Evolutionary conservation across 2,329 filamentous ascomycete species (phyloP), one percentile per base, ranked within the genome.

Genomic region (Nothomitra cinnamomea): DNA sequence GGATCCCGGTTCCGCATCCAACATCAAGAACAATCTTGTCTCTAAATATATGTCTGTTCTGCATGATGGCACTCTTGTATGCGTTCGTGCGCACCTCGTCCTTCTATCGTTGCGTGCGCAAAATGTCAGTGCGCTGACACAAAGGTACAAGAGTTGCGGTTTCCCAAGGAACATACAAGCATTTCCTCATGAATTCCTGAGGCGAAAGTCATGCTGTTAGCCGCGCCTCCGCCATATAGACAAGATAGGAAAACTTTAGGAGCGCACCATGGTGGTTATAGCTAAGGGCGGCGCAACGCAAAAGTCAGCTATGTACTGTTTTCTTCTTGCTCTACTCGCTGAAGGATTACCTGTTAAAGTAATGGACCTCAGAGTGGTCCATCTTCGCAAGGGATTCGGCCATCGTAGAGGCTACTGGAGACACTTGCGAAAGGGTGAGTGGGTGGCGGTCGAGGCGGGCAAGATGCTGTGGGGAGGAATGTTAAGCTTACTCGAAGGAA

Each of bases 321-420:
- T 36, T 28, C 19, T 22, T 7, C n/a, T 21, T 41, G n/a, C 22
- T 15, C 6, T 12, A 56, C 63, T 59, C 53, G 55, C 50, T 21
- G 36, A 41, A 43, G 66, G 60, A 63, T 59, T 72, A 94, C 89
- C 88, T 95, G 74, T 95, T 96, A 75, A 96, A 96, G 76, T 96
- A 98, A 71, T 96, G 92, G 70, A 94, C 88, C 76, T 98, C 92
- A 59, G 89, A 92, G 73, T 95, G 89, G 67, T 86, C 84, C 78
- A 95, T 82, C 62, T 72, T 68, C 66, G 82, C 80, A 69, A 85
- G 76, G 51, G 57, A 58, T 52, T 63, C 62, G 49, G 59, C 56
- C 19, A 53, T 53, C 12, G 3, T 49, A 5, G 7, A n/a, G 32
- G 45, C 25, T 4, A 32, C 10, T 32, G 28, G 28, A 32, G 28